phyloP scores from a whole-genome alignment of 2,329 filamentous ascomycete species.

The Tolypocladium album region DNA sequence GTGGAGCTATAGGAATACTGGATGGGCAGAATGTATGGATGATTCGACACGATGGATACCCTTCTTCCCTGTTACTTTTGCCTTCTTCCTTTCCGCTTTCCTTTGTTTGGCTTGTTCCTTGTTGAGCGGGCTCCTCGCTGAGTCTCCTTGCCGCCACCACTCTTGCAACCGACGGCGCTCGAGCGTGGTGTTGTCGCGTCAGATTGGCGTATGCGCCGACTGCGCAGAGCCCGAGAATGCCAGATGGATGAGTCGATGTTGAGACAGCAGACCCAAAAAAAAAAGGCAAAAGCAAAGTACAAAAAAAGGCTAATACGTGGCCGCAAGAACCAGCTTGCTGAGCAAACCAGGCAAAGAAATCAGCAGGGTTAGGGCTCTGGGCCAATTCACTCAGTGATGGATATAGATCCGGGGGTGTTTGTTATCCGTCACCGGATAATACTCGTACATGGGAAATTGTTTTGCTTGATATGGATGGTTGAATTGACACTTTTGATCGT shows the following conservation, averaged over 20 bases:
- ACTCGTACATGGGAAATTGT: conserved; percentile 3
- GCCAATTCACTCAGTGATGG: conserved; percentile 16
- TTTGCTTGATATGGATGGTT: conserved; percentile 3
- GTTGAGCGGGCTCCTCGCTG: conserved; percentile 6
- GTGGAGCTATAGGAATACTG: conserved; percentile 15
- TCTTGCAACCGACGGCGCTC: conserved; percentile 10
- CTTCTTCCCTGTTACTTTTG: conserved; percentile 19
- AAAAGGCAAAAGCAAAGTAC: conserved; percentile 1
- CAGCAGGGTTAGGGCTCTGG: conserved; percentile 12
- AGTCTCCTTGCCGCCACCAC: conserved; percentile 9
- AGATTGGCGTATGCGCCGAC: neutral
- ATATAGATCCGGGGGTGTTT: conserved; percentile 27
- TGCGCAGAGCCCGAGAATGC: neutral
- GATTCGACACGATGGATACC: conserved; percentile 35
- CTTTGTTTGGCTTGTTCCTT: conserved; percentile 10
- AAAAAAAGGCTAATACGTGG: conserved; percentile 7
- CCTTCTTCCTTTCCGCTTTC: conserved; percentile 9
- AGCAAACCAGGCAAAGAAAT: conserved; percentile 12
- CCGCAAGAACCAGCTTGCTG: conserved; percentile 1
- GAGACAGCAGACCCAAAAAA: neutral
- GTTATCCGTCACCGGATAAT: conserved; percentile 29
- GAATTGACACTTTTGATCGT: neutral
- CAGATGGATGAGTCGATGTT: neutral
- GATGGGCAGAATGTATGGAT: conserved; percentile 32
- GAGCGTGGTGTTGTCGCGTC: neutral